Percentiles rank a stretch among this genome's conserved stretches.
These are phyloP conservation scores for Euclidium syriacum DNA, from an alignment of 345 rosid species.

Conservation along the genomic window DNA sequence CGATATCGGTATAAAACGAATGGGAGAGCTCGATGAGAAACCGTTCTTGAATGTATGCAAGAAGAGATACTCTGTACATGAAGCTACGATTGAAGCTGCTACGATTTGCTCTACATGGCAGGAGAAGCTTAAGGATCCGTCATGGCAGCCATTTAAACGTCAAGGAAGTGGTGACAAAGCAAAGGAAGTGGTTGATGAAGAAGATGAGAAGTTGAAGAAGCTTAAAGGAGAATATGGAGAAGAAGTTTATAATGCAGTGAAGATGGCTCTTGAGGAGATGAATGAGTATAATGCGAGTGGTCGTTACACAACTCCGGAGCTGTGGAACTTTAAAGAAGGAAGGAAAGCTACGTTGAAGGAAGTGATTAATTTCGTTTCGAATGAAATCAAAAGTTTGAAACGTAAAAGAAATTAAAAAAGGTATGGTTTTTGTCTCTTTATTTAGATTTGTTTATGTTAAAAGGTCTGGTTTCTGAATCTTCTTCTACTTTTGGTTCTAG, in stretches of 20 bases:
- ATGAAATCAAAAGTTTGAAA: conserved; percentile 37
- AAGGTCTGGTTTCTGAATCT: background rate
- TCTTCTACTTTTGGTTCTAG: conserved; percentile 19
- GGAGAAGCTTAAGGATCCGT: conserved; percentile 43
- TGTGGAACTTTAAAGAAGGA: conserved; percentile 66
- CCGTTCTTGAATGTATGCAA: conserved; percentile 55
- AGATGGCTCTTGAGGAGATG: conserved; percentile 58
- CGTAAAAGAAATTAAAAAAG: conserved; percentile 58
- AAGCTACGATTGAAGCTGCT: conserved; percentile 50
- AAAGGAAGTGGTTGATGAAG: conserved; percentile 61
- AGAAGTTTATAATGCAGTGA: conserved; percentile 49
- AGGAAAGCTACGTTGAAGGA: conserved; percentile 87
- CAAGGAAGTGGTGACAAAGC: conserved; percentile 32
- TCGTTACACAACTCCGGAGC: conserved; percentile 49
- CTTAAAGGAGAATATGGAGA: conserved; percentile 69
- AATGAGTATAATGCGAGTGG: conserved; percentile 84
- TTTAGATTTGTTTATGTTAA: background rate
- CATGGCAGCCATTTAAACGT: conserved; percentile 71
- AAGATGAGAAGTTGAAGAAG: conserved; percentile 56
- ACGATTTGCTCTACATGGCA: conserved; percentile 72
- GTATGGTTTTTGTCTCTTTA: conserved; percentile 13
- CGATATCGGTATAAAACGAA: conserved; percentile 61
- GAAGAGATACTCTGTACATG: conserved; percentile 40
- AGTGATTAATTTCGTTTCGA: conserved; percentile 47
- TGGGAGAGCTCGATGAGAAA: conserved; percentile 75